A percentile compares a stretch with the other conserved stretches of the same genome.
phyloP scores from a whole-genome alignment of 768 basidiomycete genomes.

The Terana coerulea region DNA sequence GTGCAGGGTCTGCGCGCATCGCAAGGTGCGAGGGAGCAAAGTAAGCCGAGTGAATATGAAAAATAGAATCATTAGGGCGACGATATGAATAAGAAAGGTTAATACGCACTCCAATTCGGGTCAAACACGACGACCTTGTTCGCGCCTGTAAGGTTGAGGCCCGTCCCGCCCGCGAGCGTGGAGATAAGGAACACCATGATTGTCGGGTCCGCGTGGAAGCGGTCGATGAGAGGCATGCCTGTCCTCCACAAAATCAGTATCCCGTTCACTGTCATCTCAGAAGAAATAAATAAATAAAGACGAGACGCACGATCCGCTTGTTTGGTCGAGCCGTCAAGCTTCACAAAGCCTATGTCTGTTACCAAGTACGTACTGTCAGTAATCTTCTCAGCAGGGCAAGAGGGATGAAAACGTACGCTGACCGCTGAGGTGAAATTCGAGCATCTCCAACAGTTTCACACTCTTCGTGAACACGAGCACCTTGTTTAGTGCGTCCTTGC shows the following conservation, averaged over 20 bases:
- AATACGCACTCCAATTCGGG: conserved; percentile 87
- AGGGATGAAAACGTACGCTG: conserved; percentile 36
- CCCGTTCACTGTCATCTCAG: too few species aligned
- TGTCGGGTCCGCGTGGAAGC: conserved; percentile 70
- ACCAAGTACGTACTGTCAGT: neutral
- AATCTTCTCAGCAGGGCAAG: neutral
- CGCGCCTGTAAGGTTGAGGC: conserved; percentile 85
- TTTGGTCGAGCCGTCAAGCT: conserved; percentile 75
- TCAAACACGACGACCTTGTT: conserved; percentile 96
- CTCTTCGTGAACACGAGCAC: conserved; percentile 93
- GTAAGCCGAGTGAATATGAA: too few species aligned
- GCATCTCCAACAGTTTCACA: conserved; percentile 84
- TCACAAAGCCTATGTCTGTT: conserved; percentile 55
- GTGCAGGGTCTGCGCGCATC: conserved; percentile 91
- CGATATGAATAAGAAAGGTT: neutral
- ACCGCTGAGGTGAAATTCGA: conserved; percentile 68
- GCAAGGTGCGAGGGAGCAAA: too few species aligned
- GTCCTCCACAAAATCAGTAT: neutral
- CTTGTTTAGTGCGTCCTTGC: conserved; percentile 68
- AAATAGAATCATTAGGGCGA: neutral
- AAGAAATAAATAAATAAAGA: neutral
- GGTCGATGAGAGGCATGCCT: conserved; percentile 87
- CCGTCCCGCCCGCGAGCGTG: conserved; percentile 88
- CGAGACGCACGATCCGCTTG: conserved; percentile 56
- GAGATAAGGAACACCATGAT: conserved; percentile 86